These are phyloP conservation scores for Amoebophrya sp. DNA, from an alignment of 169 alveolate genomes.

Conservation along the genomic window DNA sequence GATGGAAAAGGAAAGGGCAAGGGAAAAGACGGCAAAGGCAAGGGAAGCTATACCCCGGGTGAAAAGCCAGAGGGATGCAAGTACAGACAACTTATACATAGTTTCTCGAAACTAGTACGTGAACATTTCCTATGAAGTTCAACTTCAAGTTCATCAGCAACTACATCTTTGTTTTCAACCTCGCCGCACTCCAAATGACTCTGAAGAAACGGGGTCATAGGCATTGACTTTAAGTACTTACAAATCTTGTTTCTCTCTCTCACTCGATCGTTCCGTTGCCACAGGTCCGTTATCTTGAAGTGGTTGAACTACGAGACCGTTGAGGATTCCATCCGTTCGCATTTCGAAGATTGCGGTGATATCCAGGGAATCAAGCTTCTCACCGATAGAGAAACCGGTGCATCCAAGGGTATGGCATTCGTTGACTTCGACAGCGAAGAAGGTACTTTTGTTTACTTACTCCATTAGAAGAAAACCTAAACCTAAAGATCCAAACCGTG, in stretches of 20 bases:
- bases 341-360: not conserved
- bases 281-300: not conserved
- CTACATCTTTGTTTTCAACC: not conserved
- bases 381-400: not conserved
- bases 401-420: not conserved
- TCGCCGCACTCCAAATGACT: not conserved
- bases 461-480: too few species aligned
- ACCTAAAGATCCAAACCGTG: too few species aligned
- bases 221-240: too few species aligned
- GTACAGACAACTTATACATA: not conserved
- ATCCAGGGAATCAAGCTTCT: not conserved
- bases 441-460: too few species aligned
- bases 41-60: not conserved
- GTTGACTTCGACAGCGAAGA: not conserved
- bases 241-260: too few species aligned
- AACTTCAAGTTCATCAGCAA: not conserved
- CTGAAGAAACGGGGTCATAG: not conserved
- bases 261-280: too few species aligned
- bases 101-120: not conserved
- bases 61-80: not conserved
- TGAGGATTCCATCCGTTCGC: not conserved
- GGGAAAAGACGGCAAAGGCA: not conserved
- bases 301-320: not conserved
- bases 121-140: not conserved
- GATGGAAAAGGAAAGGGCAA: not conserved